Evolutionary conservation across 495 filamentous ascomycete genomes (phyloP).

Genomic region (Podospora australis): DNA sequence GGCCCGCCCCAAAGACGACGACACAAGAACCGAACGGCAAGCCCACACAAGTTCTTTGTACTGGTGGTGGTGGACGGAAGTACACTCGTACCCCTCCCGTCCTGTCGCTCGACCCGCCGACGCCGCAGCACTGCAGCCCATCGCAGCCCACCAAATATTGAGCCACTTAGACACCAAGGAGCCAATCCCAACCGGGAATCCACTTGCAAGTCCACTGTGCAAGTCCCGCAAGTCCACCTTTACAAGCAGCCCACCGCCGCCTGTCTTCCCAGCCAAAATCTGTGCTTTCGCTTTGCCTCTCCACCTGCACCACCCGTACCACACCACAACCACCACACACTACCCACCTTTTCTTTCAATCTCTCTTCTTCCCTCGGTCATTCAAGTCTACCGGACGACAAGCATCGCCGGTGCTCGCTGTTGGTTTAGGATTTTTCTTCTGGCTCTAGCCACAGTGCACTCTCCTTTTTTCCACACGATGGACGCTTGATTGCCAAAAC

Average conservation of each 20-base stretch:
- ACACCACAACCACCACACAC: neutral
- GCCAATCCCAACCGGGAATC: neutral
- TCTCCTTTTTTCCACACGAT: slow-evolving; percentile 8
- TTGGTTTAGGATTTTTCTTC: no score
- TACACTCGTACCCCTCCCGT: no score
- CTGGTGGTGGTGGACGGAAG: no score
- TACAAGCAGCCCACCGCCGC: neutral
- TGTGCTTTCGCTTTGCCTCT: neutral
- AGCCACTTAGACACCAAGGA: neutral
- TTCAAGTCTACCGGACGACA: no score
- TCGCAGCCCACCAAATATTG: no score
- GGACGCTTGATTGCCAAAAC: slow-evolving; percentile 20
- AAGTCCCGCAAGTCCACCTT: neutral
- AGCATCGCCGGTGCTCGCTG: neutral
- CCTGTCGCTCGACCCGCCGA: no score
- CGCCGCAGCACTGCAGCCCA: slow-evolving; percentile 15
- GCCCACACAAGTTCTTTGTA: no score
- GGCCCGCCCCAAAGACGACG: no score
- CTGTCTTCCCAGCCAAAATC: neutral
- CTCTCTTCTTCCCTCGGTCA: neutral
- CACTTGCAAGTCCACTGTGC: neutral
- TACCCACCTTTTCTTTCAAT: slow-evolving; percentile 1
- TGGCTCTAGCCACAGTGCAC: neutral
- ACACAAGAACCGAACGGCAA: no score
- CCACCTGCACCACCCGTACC: no score